Percentiles rank a stretch among this genome's conserved stretches.
phyloP scores from a whole-genome alignment of 139 green algal species.

The Pleodorina starrii region DNA sequence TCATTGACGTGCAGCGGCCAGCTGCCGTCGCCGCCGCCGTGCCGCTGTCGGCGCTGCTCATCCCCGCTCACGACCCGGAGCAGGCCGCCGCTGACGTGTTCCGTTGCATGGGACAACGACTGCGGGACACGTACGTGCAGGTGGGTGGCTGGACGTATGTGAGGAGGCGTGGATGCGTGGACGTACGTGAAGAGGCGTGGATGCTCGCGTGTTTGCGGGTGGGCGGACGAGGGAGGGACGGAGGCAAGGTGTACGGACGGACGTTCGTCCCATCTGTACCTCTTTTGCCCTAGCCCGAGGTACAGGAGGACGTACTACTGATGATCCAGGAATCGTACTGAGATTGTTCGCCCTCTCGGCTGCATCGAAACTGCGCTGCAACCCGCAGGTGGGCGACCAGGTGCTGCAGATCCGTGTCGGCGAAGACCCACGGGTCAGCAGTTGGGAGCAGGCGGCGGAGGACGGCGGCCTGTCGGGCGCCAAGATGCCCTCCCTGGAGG shows the following conservation, averaged over 20 bases:
- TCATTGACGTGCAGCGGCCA: constrained; percentile 27
- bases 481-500: neutral
- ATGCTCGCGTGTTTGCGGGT: too few relatives aligned
- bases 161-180: neutral
- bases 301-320: too few relatives aligned
- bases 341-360: too few relatives aligned
- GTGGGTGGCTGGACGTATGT: neutral
- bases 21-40: neutral
- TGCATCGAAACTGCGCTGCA: too few relatives aligned
- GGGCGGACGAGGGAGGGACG: too few relatives aligned
- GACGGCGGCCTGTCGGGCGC: constrained; percentile 17
- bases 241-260: too few relatives aligned
- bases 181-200: too few relatives aligned
- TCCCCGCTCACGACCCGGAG: constrained; percentile 20
- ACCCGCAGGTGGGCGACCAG: constrained; percentile 30
- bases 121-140: constrained; percentile 46
- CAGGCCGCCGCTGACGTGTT: constrained; percentile 38
- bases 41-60: constrained; percentile 11
- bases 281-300: too few relatives aligned
- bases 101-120: constrained; percentile 37
- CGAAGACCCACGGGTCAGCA: constrained; percentile 29
- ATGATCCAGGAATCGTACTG: too few relatives aligned
- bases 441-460: constrained; percentile 44
- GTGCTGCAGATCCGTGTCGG: constrained; percentile 41
- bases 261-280: too few relatives aligned